These are phyloP conservation scores for Starmerella khaoyaiensis DNA, from an alignment of 805 yeast species.

Conservation along the genomic window DNA sequence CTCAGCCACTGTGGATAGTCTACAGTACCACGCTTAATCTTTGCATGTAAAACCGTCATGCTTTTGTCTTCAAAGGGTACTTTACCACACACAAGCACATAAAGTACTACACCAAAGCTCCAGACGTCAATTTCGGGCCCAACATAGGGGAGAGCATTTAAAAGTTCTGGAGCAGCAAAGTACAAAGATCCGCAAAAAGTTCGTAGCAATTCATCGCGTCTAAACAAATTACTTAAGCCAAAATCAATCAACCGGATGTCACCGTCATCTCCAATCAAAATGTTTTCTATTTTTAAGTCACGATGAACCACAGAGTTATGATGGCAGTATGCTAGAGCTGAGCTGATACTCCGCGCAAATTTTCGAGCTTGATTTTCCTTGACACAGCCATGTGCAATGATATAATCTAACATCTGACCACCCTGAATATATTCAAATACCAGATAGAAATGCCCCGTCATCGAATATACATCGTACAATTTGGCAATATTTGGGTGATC, in stretches of 20 bases:
- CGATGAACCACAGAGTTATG: slow-evolving; percentile 91
- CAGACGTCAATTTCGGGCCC: slow-evolving; percentile 98
- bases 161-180: slow-evolving; percentile 95
- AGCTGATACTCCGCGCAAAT: slow-evolving; percentile 87
- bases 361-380: slow-evolving; percentile 89
- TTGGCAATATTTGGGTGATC: slow-evolving; percentile 89
- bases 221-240: slow-evolving; percentile 81
- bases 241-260: slow-evolving; percentile 93
- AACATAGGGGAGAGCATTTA: slow-evolving; percentile 79
- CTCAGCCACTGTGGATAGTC: slow-evolving; percentile 80
- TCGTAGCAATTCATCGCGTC: slow-evolving; percentile 56
- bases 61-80: slow-evolving; percentile 96
- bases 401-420: slow-evolving; percentile 94
- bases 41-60: slow-evolving; percentile 82
- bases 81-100: slow-evolving; percentile 91
- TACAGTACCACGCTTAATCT: slow-evolving; percentile 81
- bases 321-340: slow-evolving; percentile 89
- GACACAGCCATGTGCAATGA: slow-evolving; percentile 87
- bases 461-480: slow-evolving; percentile 82
- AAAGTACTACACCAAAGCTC: slow-evolving; percentile 95
- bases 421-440: slow-evolving; percentile 93
- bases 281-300: slow-evolving; percentile 91
- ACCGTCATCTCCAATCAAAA: slow-evolving; percentile 84
- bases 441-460: slow-evolving; percentile 96
- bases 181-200: slow-evolving; percentile 96